phyloP scores from a whole-genome alignment of 2,329 filamentous ascomycete genomes.

The Remersonia thermophila region DNA sequence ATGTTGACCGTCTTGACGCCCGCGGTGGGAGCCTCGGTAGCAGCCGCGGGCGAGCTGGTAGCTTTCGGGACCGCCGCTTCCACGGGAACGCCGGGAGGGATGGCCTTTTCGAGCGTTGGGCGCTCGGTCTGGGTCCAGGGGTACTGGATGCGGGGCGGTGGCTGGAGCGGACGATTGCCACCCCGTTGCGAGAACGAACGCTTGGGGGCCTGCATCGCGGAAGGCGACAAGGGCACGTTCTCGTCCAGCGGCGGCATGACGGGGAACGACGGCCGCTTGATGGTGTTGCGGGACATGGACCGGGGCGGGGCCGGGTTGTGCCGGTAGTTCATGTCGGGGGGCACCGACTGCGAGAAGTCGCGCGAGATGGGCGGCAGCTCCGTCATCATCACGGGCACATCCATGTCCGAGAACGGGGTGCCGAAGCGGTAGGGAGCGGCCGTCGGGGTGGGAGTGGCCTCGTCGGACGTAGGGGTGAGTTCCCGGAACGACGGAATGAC shows the following conservation, averaged over 20 bases:
- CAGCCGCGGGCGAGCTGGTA: conserved; percentile 16
- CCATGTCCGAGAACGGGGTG: conserved; percentile 85
- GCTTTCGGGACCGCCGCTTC: conserved; percentile 1
- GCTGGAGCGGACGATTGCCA: conserved; percentile 31
- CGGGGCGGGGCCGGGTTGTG: conserved; percentile 26
- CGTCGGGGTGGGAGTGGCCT: conserved; percentile 46
- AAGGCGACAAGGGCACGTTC: conserved; percentile 29
- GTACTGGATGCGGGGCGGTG: conserved; percentile 43
- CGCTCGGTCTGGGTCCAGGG: conserved; percentile 43
- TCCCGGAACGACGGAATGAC: conserved; percentile 18
- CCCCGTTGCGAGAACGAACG: conserved; percentile 25
- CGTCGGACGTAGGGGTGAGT: conserved; percentile 20
- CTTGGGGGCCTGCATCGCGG: conserved; percentile 20
- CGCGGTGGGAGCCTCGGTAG: conserved; percentile 2
- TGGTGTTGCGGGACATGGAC: conserved; percentile 43
- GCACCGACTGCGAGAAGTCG: conserved; percentile 78
- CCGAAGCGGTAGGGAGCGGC: conserved; percentile 57
- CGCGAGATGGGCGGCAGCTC: conserved; percentile 61
- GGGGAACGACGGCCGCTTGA: conserved; percentile 54
- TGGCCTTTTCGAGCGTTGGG: conserved; percentile 32
- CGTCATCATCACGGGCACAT: conserved; percentile 68
- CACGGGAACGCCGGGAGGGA: conserved; percentile 22
- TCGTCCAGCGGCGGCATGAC: conserved; percentile 60
- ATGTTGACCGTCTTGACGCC: conserved; percentile 14
- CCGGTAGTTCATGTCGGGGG: conserved; percentile 82